A percentile compares a stretch with the other conserved stretches of the same genome.
phyloP scores from a whole-genome alignment of 371 early-diverging fungal genomes.

The Syncephalastrum sp. region DNA sequence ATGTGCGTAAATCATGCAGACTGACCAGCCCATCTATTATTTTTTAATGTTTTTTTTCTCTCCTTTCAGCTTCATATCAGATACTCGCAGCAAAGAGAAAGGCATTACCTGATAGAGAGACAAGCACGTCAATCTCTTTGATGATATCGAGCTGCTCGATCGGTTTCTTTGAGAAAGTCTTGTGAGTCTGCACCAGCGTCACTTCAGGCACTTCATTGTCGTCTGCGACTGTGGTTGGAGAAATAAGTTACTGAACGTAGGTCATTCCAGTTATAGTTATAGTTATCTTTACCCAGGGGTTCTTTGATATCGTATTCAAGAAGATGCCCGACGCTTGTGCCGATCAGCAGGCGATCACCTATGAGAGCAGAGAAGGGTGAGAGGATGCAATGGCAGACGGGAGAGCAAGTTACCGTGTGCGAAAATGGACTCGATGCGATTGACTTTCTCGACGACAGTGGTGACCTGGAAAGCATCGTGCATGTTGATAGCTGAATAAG shows the following conservation, averaged over 20 bases:
- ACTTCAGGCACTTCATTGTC: slow-evolving; percentile 54
- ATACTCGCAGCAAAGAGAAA: not conserved
- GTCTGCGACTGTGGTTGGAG: slow-evolving; percentile 36
- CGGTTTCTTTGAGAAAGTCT: slow-evolving; percentile 68
- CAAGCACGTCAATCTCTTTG: slow-evolving; percentile 74
- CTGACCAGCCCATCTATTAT: slow-evolving; percentile 65
- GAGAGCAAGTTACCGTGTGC: slow-evolving; percentile 49
- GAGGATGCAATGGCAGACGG: not conserved
- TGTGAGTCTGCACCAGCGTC: slow-evolving; percentile 63
- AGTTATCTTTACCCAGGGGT: slow-evolving; percentile 44
- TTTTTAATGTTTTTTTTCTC: not conserved
- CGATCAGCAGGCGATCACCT: slow-evolving; percentile 76
- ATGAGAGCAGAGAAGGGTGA: slow-evolving; percentile 1
- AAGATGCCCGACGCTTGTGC: slow-evolving; percentile 68
- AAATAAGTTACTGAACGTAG: not conserved
- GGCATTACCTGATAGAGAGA: slow-evolving; percentile 62
- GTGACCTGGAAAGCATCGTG: slow-evolving; percentile 71
- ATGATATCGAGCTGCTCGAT: slow-evolving; percentile 79
- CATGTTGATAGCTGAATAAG: slow-evolving; percentile 29
- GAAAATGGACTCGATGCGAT: slow-evolving; percentile 63
- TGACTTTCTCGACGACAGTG: slow-evolving; percentile 64
- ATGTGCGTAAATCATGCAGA: slow-evolving; percentile 74
- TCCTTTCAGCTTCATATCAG: no score
- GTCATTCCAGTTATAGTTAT: not conserved
- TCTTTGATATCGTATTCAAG: slow-evolving; percentile 72